Evolutionary conservation across 495 filamentous ascomycete species (phyloP).

Genomic region (Patellaria atrata): DNA sequence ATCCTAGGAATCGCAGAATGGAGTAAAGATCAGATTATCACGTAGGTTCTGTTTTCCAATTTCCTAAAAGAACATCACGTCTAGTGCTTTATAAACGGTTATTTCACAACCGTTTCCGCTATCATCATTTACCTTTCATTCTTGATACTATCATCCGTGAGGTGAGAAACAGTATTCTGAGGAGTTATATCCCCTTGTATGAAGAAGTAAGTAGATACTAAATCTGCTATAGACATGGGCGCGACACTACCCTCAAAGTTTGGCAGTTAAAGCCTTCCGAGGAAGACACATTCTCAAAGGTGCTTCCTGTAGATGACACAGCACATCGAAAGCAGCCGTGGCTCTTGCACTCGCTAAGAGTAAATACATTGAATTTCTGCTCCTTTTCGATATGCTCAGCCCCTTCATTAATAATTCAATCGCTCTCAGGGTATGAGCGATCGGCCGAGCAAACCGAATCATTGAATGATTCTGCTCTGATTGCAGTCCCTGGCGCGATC

Average conservation of each 20-base stretch:
- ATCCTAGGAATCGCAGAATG: constrained; percentile 62
- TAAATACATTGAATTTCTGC: constrained; percentile 95
- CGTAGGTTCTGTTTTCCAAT: too few species aligned
- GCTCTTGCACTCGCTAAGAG: constrained; percentile 66
- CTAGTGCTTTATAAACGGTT: constrained; percentile 2
- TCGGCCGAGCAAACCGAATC: background rate
- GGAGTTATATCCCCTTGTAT: too few species aligned
- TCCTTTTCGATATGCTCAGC: constrained; percentile 56
- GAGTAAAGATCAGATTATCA: constrained; percentile 49
- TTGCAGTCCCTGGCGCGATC: constrained; percentile 24
- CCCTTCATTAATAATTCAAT: too few species aligned
- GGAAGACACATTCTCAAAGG: constrained; percentile 48
- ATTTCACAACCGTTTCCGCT: background rate
- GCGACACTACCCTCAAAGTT: constrained; percentile 73
- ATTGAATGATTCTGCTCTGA: constrained; percentile 12
- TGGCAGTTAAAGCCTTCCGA: constrained; percentile 59
- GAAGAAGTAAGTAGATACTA: too few species aligned
- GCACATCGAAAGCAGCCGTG: constrained; percentile 47
- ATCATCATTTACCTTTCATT: background rate
- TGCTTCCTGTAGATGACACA: constrained; percentile 55
- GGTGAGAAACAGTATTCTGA: too few species aligned
- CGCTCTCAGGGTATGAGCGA: background rate
- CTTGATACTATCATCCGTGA: background rate
- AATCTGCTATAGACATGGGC: constrained; percentile 67
- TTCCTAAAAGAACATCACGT: too few species aligned